These are phyloP conservation scores for Fusarium sp. DNA, from an alignment of 2,329 filamentous ascomycete species.

Conservation along the genomic window DNA sequence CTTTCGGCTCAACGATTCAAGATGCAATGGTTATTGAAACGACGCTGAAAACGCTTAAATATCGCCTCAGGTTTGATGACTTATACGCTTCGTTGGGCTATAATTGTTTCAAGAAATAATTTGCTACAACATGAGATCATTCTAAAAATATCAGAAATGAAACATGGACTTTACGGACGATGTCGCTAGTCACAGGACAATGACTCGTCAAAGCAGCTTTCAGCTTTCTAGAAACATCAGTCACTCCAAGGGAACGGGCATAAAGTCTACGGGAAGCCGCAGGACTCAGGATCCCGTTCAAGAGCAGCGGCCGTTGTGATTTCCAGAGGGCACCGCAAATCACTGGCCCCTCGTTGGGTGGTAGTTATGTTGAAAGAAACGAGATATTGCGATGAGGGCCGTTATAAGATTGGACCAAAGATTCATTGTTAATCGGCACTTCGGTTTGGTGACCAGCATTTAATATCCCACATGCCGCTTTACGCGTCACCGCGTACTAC, in stretches of 20 bases:
- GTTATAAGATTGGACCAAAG: background rate
- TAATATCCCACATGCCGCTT: conserved; percentile 67
- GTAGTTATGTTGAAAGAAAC: background rate
- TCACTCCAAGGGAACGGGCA: background rate
- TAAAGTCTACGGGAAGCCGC: background rate
- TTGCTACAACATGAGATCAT: background rate
- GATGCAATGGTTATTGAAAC: background rate
- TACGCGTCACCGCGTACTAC: conserved; percentile 70
- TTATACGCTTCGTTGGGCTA: background rate
- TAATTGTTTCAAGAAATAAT: background rate
- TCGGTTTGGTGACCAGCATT: conserved; percentile 53
- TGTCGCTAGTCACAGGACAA: background rate
- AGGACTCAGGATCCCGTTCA: background rate
- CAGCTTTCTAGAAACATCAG: background rate
- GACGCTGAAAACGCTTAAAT: background rate
- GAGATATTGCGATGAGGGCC: background rate
- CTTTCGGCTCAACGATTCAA: background rate
- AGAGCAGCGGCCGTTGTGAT: background rate
- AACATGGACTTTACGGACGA: background rate
- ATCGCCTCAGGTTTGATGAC: no score
- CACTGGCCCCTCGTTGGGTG: background rate
- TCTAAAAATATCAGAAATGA: background rate
- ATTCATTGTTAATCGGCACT: background rate
- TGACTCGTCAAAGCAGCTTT: background rate
- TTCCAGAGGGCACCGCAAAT: background rate